These are phyloP conservation scores for Salix suchowensis DNA, from an alignment of 345 rosid species.

Conservation along the genomic window DNA sequence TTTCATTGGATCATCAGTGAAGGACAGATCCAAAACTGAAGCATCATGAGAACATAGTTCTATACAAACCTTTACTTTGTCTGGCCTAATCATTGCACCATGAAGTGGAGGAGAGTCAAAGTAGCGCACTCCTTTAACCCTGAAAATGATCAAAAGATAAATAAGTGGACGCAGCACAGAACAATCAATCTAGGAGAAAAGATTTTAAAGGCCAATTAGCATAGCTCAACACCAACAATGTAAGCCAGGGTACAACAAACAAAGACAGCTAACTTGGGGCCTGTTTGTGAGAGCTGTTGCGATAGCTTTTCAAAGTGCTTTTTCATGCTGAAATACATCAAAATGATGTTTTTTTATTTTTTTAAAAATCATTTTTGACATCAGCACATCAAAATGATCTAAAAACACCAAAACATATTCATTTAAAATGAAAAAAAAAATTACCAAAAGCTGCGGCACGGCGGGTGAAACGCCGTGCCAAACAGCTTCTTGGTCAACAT, in stretches of 20 bases:
- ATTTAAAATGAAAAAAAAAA: no score
- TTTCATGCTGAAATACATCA: no score
- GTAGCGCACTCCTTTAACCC: slow-evolving; percentile 76
- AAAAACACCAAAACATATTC: no score
- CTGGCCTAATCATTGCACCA: slow-evolving; percentile 83
- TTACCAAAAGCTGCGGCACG: no score
- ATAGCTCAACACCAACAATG: not conserved
- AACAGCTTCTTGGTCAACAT: not conserved
- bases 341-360: no score
- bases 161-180: not conserved
- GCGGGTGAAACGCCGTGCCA: no score
- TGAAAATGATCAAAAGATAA: slow-evolving; percentile 22
- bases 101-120: slow-evolving; percentile 72
- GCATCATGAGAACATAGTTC: slow-evolving; percentile 1
- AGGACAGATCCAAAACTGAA: not conserved
- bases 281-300: no score
- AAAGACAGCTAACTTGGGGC: not conserved
- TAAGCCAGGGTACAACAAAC: not conserved
- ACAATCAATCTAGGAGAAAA: not conserved
- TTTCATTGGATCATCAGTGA: not conserved
- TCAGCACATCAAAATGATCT: no score
- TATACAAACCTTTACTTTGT: slow-evolving; percentile 75
- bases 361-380: no score
- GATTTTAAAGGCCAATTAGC: not conserved
- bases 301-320: no score